Percentiles rank a stretch among this genome's conserved stretches.
Conservation (phyloP, 1,284 basidiomycete species). For the Cryptococcus jaspeensis region DNA sequence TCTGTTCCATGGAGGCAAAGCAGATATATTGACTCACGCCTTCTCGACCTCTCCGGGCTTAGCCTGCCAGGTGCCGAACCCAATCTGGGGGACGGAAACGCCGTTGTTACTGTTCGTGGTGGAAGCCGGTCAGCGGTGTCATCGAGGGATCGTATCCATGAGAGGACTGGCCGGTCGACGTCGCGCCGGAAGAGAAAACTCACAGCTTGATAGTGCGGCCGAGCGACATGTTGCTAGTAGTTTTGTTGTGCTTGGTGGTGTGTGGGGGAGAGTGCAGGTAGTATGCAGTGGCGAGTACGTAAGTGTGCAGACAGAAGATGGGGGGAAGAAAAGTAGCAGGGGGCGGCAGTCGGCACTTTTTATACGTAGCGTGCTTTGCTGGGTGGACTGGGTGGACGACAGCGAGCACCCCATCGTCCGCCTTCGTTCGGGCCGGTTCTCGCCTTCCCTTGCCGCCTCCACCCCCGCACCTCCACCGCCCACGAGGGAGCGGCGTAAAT, state of each 20-base stretch:
- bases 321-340: not conserved
- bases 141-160: constrained; percentile 49
- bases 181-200: not conserved
- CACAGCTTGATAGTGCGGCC: constrained; percentile 11
- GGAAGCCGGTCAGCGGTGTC: not conserved
- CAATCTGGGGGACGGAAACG: constrained; percentile 63
- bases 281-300: too few relatives aligned
- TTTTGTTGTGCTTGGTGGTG: not conserved
- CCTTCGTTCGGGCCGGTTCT: too few relatives aligned
- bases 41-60: constrained; percentile 72
- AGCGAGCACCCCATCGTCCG: too few relatives aligned
- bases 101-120: constrained; percentile 30
- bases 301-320: not conserved
- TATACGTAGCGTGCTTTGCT: not conserved
- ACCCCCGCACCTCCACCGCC: not conserved
- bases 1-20: not conserved
- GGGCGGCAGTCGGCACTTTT: not conserved
- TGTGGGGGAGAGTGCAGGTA: not conserved
- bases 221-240: constrained; percentile 16
- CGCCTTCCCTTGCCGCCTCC: too few relatives aligned
- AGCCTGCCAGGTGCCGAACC: constrained; percentile 79
- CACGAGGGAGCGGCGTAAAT: not conserved
- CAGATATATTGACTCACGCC: constrained; percentile 54
- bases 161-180: constrained; percentile 44
- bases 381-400: too few relatives aligned